Evolutionary conservation across 108 stramenopile genomes (phyloP).

Genomic region (Fragilaria radians): DNA sequence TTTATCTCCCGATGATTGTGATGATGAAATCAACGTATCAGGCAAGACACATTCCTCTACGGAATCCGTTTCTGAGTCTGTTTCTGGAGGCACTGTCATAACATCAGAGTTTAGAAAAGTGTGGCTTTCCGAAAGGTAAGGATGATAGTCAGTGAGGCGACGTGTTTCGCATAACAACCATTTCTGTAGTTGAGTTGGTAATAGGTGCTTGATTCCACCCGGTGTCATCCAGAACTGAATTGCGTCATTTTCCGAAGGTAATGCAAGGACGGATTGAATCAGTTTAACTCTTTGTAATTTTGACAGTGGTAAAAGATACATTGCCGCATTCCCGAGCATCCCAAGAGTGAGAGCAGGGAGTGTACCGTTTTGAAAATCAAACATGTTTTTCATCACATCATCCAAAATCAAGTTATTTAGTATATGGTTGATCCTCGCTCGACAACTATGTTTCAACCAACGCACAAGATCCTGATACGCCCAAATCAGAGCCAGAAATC

Average conservation of each 20-base stretch:
- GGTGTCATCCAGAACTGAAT: slow-evolving; percentile 12
- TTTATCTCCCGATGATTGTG: background rate
- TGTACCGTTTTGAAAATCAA: slow-evolving; percentile 26
- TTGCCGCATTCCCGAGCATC: slow-evolving; percentile 30
- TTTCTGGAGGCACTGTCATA: background rate
- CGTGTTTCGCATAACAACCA: slow-evolving; percentile 17
- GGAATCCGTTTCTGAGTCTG: too few species aligned
- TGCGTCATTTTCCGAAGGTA: slow-evolving; percentile 4
- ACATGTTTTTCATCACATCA: slow-evolving; percentile 30
- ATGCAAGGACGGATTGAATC: slow-evolving; percentile 18
- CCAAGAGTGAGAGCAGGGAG: slow-evolving; percentile 13
- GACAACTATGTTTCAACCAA: background rate
- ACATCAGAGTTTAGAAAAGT: background rate
- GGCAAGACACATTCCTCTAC: background rate
- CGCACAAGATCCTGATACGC: slow-evolving; percentile 1
- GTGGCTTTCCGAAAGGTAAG: too few species aligned
- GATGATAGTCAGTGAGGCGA: background rate
- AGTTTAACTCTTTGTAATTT: slow-evolving; percentile 21
- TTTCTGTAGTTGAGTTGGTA: slow-evolving; percentile 18
- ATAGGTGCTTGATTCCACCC: slow-evolving; percentile 24
- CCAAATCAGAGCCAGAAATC: background rate
- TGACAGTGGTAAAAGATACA: slow-evolving; percentile 35
- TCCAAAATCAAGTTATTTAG: slow-evolving; percentile 39
- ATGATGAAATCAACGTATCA: background rate
- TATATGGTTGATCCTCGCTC: background rate